phyloP scores from a whole-genome alignment of 345 rosid genomes.

The Gossypium arboreum region DNA sequence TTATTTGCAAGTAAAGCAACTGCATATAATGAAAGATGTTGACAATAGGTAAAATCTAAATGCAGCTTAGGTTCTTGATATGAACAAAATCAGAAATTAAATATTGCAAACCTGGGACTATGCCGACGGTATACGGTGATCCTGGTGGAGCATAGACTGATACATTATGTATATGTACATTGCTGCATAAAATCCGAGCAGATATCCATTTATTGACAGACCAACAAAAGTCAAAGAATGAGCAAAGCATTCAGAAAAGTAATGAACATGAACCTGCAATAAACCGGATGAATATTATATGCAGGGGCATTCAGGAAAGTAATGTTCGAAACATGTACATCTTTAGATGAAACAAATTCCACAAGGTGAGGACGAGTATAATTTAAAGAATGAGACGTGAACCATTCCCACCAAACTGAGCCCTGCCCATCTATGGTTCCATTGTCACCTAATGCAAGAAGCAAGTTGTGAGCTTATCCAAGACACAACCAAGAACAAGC shows the following conservation, averaged over 20 bases:
- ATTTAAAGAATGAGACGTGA: slow-evolving; percentile 54
- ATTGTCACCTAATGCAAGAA: slow-evolving; percentile 53
- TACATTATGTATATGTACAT: slow-evolving; percentile 57
- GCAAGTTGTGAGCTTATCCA: background rate
- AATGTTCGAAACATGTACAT: slow-evolving; percentile 68
- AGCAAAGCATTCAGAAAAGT: background rate
- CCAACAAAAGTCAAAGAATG: background rate
- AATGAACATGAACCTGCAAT: slow-evolving; percentile 53
- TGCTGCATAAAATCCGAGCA: slow-evolving; percentile 36
- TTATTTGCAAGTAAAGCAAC: background rate
- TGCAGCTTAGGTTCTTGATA: background rate
- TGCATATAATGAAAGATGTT: background rate
- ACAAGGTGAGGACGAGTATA: slow-evolving; percentile 88
- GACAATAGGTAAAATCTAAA: slow-evolving; percentile 11
- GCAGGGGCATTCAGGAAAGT: slow-evolving; percentile 83
- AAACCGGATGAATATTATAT: slow-evolving; percentile 77
- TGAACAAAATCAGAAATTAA: slow-evolving; percentile 1
- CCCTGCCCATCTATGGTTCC: slow-evolving; percentile 95
- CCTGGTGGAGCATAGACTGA: slow-evolving; percentile 49
- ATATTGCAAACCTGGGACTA: slow-evolving; percentile 65
- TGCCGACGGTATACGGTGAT: slow-evolving; percentile 64
- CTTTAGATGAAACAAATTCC: slow-evolving; percentile 61
- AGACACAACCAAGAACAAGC: background rate
- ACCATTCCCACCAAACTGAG: slow-evolving; percentile 85
- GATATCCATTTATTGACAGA: background rate